phyloP scores from a whole-genome alignment of 106 monocot genomes.

The Dendrobium nobile region DNA sequence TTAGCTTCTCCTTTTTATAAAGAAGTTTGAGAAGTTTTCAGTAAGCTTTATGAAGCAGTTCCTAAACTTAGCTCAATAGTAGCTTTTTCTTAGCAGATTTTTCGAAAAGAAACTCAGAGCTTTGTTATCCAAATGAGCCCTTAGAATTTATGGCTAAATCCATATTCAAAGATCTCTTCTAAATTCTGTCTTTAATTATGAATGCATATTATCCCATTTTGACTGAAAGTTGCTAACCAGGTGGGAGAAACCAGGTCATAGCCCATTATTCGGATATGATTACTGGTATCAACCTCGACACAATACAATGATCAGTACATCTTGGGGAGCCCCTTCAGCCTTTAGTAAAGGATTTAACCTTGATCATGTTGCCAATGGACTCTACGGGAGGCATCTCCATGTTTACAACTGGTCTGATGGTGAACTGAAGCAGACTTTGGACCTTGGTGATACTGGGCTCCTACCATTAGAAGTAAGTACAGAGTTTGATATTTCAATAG shows the following conservation, averaged over 20 bases:
- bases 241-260: constrained; percentile 97
- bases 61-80: not conserved
- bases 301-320: constrained; percentile 92
- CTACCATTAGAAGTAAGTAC: constrained; percentile 81
- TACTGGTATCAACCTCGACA: constrained; percentile 98
- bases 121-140: not conserved
- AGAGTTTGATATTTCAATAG: not conserved
- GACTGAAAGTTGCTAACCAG: constrained; percentile 15
- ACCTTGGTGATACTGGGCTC: constrained; percentile 72
- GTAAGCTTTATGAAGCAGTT: not conserved
- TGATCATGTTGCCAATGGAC: constrained; percentile 72
- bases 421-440: constrained; percentile 87
- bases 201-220: too few species aligned
- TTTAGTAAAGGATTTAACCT: constrained; percentile 78
- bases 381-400: constrained; percentile 81
- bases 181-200: not conserved
- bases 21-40: not conserved
- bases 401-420: constrained; percentile 94
- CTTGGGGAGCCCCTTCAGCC: constrained; percentile 94
- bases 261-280: constrained; percentile 87
- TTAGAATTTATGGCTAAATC: not conserved
- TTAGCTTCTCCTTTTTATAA: too few species aligned
- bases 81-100: not conserved
- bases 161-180: not conserved
- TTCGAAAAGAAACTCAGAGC: not conserved